Percentiles rank a stretch among this genome's conserved stretches.
Conservation (phyloP, 2,329 filamentous ascomycete species). For the Zymoseptoria crescenta region DNA sequence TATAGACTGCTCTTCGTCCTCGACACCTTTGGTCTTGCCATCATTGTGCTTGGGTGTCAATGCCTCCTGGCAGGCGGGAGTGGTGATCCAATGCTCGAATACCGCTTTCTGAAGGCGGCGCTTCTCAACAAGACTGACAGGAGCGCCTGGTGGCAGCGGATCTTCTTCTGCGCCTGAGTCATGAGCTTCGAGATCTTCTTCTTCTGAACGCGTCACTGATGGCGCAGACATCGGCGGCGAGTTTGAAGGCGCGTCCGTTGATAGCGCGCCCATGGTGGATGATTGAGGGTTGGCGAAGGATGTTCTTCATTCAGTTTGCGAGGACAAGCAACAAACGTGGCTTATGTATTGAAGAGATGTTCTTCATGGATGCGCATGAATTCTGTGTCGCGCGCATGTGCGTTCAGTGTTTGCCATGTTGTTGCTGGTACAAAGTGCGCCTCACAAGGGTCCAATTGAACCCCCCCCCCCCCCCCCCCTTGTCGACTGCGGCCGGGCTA, state of each 20-base stretch:
- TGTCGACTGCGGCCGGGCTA: background rate
- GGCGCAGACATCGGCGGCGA: background rate
- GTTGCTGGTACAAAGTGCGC: background rate
- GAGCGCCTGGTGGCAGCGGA: slow-evolving; percentile 5
- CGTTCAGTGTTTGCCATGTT: background rate
- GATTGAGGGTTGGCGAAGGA: slow-evolving; percentile 1
- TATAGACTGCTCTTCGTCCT: slow-evolving; percentile 46
- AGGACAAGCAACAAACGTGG: slow-evolving; percentile 1
- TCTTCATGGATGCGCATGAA: background rate
- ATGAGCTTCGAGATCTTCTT: slow-evolving; percentile 4
- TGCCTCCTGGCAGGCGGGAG: slow-evolving; percentile 36
- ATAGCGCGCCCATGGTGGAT: slow-evolving; percentile 9
- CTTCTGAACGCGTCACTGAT: slow-evolving; percentile 1
- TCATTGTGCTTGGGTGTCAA: slow-evolving; percentile 33
- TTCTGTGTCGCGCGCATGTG: background rate
- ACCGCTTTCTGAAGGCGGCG: slow-evolving; percentile 35
- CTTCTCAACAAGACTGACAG: slow-evolving; percentile 30
- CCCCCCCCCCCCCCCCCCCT: background rate
- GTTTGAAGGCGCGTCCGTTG: background rate
- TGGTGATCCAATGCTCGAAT: slow-evolving; percentile 36
- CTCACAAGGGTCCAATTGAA: background rate
- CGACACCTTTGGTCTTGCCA: slow-evolving; percentile 21
- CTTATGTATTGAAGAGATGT: background rate
- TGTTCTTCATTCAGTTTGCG: slow-evolving; percentile 1
- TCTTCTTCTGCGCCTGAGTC: slow-evolving; percentile 20